Base-by-base conservation (phyloP, 2,329 filamentous ascomycete genomes). In the Venturia aucupariae region DNA sequence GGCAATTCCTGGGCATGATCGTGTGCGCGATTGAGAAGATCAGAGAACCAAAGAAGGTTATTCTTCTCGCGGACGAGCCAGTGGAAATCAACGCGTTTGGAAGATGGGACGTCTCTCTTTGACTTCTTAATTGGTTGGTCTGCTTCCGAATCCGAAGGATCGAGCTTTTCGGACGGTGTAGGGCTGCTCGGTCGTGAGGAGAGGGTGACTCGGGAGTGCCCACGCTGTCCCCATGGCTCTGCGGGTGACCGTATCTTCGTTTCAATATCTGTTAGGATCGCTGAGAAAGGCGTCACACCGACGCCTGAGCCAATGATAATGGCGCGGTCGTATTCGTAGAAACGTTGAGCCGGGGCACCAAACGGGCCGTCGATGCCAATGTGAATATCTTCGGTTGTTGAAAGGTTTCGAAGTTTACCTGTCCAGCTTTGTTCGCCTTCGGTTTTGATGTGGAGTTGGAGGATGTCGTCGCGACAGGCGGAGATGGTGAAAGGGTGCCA, bases 401-500 rank as follows among this genome's bases (percentile, higher is more conserved):
- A 78, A 4, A 83, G 69, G 0, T 77, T 71, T 11, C 78, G 76
- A 1, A 85, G 73, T 57, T 72, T 73, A 4, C 73, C 72, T 0
- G 82, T 84, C 82, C 82, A 85, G 48, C 48, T 54, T 17, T 27
- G 13, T 70, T 84, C 78, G 0, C 83, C 83, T 57, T 84, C 81
- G 3, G 80, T 81, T 69, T 85, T 85, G 74, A 85, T 84, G 67
- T 85, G 82, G 0, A 85, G 70, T 70, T 80, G 79, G 72, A 85
- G 77, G 39, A 78, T 75, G 32, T 80, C 79, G 0, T 79, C 81
- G 17, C 77, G 76, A 67, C 82, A 85, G 2, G 80, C 79, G 0
- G 83, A 84, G 0, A 85, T 80, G 0, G 83, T 85, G 67, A 85
- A 85, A 0, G 82, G 83, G 64, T 85, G 82, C 82, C 82, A 85